phyloP scores from a whole-genome alignment of 1,284 basidiomycete genomes.

The Wolfiporia cocos region DNA sequence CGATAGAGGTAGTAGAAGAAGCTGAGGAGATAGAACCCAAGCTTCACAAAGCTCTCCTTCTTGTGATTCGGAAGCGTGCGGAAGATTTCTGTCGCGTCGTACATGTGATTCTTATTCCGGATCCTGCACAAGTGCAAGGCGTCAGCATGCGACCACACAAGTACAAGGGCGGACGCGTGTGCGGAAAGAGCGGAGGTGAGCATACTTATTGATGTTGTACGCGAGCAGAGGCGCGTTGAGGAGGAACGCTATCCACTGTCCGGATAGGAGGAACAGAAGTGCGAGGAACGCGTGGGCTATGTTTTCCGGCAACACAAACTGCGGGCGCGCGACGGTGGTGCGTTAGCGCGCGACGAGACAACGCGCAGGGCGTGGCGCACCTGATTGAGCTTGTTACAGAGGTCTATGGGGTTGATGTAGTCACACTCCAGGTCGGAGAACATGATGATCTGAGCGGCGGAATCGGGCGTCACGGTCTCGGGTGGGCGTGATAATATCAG shows the following conservation, averaged over 20 bases:
- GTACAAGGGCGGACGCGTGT: conserved; percentile 2
- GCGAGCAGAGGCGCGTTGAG: conserved; percentile 88
- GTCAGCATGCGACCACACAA: not conserved
- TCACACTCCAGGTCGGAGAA: conserved; percentile 98
- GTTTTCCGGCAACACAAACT: conserved; percentile 99
- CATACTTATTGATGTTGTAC: conserved; percentile 94
- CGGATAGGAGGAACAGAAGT: conserved; percentile 83
- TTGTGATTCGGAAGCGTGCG: conserved; percentile 92
- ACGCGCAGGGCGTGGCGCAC: conserved; percentile 25
- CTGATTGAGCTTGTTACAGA: conserved; percentile 99
- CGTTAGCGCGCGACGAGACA: not conserved
- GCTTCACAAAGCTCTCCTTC: conserved; percentile 95
- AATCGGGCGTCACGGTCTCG: too few relatives aligned
- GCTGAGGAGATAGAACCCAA: conserved; percentile 90
- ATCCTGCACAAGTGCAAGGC: conserved; percentile 51
- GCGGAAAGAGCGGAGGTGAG: conserved; percentile 10
- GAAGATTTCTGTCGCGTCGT: conserved; percentile 99
- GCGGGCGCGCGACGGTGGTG: conserved; percentile 6
- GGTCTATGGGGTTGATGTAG: conserved; percentile 99
- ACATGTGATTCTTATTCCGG: conserved; percentile 93
- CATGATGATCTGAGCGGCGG: conserved; percentile 86
- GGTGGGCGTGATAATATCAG: too few relatives aligned
- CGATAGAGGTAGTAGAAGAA: conserved; percentile 98
- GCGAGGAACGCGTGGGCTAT: conserved; percentile 90
- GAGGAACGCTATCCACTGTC: conserved; percentile 94